phyloP scores from a whole-genome alignment of 768 basidiomycete genomes.

The Cubamyces lactineus region DNA sequence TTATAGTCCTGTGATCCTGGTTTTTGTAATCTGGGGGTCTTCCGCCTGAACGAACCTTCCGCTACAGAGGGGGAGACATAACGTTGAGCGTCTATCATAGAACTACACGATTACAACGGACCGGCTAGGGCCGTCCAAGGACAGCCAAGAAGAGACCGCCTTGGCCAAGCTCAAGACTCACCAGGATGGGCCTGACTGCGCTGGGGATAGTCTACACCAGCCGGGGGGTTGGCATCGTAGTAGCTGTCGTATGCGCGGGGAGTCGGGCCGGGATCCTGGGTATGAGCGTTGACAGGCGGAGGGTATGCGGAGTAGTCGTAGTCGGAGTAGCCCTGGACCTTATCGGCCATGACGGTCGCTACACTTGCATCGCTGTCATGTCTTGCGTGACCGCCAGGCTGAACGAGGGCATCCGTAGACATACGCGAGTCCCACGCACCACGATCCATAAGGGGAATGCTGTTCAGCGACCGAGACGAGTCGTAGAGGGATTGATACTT shows the following conservation, averaged over 20 bases:
- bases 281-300: constrained; percentile 40
- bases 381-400: constrained; percentile 30
- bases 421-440: constrained; percentile 72
- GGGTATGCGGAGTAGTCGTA: constrained; percentile 29
- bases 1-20: constrained; percentile 28
- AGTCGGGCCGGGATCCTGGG: constrained; percentile 44
- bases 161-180: constrained; percentile 39
- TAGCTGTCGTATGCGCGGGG: constrained; percentile 37
- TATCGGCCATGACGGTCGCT: constrained; percentile 56
- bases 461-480: constrained; percentile 55
- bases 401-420: constrained; percentile 45
- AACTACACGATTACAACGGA: constrained; percentile 25
- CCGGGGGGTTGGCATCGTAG: constrained; percentile 25
- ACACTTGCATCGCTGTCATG: constrained; percentile 60
- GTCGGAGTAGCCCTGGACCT: constrained; percentile 35
- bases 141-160: constrained; percentile 24
- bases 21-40: constrained; percentile 42
- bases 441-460: constrained; percentile 68
- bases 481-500: constrained; percentile 78
- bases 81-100: constrained; percentile 9
- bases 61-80: constrained; percentile 35
- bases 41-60: constrained; percentile 47
- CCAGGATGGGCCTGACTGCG: constrained; percentile 50
- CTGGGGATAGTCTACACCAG: constrained; percentile 41
- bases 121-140: constrained; percentile 34